Conservation (phyloP, 2,329 filamentous ascomycete genomes). For the Endoconidiophora polonica region DNA sequence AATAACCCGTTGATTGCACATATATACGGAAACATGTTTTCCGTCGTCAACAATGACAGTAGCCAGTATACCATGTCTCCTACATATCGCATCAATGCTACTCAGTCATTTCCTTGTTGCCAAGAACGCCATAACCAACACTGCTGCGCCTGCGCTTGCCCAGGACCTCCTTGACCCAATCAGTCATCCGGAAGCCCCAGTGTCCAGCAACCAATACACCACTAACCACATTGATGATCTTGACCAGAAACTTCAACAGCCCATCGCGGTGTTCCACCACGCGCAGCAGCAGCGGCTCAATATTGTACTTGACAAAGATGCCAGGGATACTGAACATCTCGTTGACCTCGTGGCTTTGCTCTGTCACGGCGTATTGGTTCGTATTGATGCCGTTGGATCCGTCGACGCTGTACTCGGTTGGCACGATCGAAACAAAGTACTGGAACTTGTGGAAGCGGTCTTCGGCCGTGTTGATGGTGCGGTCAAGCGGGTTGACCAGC, state of each 20-base stretch:
- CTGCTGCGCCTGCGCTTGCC: slow-evolving; percentile 30
- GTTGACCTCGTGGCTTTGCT: slow-evolving; percentile 56
- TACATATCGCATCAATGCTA: background rate
- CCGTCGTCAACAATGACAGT: background rate
- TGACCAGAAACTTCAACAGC: slow-evolving; percentile 57
- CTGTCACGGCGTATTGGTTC: slow-evolving; percentile 95
- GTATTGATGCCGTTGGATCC: slow-evolving; percentile 40
- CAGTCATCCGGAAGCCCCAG: slow-evolving; percentile 75
- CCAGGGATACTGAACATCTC: slow-evolving; percentile 59
- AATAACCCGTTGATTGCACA: background rate
- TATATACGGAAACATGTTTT: background rate
- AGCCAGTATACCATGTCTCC: background rate
- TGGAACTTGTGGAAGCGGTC: slow-evolving; percentile 88
- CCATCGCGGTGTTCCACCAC: slow-evolving; percentile 68
- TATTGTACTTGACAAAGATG: slow-evolving; percentile 97
- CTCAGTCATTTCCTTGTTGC: slow-evolving; percentile 24
- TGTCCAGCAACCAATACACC: slow-evolving; percentile 87
- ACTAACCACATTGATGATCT: slow-evolving; percentile 77
- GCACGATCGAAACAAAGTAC: slow-evolving; percentile 91
- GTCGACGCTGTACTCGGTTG: slow-evolving; percentile 71
- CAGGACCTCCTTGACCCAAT: slow-evolving; percentile 49
- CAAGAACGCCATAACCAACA: slow-evolving; percentile 31
- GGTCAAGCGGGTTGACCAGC: slow-evolving; percentile 84
- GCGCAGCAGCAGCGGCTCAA: slow-evolving; percentile 80
- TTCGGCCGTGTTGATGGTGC: slow-evolving; percentile 62